Percentiles rank a stretch among this genome's conserved stretches.
Evolutionary conservation across 1,284 basidiomycete species (phyloP).

Genomic region (Ceratobasidium sp.): DNA sequence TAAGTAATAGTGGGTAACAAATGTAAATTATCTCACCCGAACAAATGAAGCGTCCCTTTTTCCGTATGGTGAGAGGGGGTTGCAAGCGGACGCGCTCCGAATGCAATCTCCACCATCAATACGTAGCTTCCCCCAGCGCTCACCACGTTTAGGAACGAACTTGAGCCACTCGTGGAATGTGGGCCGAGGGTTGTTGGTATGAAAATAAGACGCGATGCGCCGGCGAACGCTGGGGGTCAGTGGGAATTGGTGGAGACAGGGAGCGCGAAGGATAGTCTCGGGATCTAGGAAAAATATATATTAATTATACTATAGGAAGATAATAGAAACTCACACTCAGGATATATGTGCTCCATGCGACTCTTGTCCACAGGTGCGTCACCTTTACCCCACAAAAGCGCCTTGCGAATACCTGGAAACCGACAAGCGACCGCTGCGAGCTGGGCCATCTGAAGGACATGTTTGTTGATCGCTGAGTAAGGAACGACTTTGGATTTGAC

Average conservation of each 20-base stretch:
- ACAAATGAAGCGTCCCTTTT: constrained; percentile 14
- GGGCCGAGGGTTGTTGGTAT: not conserved
- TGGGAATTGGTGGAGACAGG: not conserved
- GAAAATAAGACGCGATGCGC: constrained; percentile 6
- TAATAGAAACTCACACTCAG: constrained; percentile 2
- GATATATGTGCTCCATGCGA: constrained; percentile 5
- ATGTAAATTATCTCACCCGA: constrained; percentile 36
- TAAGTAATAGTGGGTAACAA: too few species aligned
- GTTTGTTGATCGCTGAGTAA: constrained; percentile 1
- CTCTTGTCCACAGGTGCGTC: constrained; percentile 11
- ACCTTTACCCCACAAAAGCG: constrained; percentile 10
- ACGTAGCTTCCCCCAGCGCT: constrained; percentile 34
- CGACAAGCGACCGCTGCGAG: not conserved
- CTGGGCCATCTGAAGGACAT: constrained; percentile 13
- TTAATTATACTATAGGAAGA: not conserved
- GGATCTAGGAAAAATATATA: constrained; percentile 5
- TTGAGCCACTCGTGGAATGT: constrained; percentile 14
- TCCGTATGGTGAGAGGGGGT: constrained; percentile 15
- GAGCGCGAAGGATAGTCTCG: constrained; percentile 6
- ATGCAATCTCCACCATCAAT: constrained; percentile 13
- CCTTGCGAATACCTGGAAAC: constrained; percentile 1
- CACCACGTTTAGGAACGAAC: not conserved
- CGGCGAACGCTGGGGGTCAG: not conserved
- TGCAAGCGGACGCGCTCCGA: not conserved
- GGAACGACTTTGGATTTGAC: constrained; percentile 1